A percentile compares a stretch with the other conserved stretches of the same genome.
Evolutionary conservation across 202 grass and related monocot species (phyloP).

Genomic region (Digitaria exilis): DNA sequence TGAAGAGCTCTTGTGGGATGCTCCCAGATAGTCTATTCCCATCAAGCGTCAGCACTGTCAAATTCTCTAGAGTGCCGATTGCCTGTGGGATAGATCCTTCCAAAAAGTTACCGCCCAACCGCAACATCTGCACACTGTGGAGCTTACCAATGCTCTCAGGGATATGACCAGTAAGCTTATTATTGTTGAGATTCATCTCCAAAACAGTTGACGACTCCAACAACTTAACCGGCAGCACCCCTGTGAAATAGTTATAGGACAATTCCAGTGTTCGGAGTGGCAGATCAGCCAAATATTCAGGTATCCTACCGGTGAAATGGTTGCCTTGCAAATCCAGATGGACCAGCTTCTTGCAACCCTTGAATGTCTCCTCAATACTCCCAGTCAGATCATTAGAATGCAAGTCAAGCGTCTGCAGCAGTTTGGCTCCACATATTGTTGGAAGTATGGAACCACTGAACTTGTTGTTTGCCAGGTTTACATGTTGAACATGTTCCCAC

Average conservation of each 20-base stretch:
- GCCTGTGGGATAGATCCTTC: slow-evolving; percentile 59
- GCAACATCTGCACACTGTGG: slow-evolving; percentile 42
- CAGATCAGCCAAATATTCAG: slow-evolving; percentile 64
- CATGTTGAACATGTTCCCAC: slow-evolving; percentile 40
- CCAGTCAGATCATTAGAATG: slow-evolving; percentile 59
- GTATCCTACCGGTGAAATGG: slow-evolving; percentile 63
- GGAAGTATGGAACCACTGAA: slow-evolving; percentile 53
- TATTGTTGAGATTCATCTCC: slow-evolving; percentile 58
- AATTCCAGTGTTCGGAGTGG: slow-evolving; percentile 59
- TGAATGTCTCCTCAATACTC: slow-evolving; percentile 62
- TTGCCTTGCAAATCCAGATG: slow-evolving; percentile 58
- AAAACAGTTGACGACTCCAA: slow-evolving; percentile 60
- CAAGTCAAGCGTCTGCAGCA: slow-evolving; percentile 48
- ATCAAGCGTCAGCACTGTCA: slow-evolving; percentile 58
- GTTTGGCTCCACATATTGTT: slow-evolving; percentile 56
- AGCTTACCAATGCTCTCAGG: slow-evolving; percentile 52
- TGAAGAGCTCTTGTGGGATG: slow-evolving; percentile 73
- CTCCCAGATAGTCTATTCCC: slow-evolving; percentile 69
- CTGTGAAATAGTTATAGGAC: slow-evolving; percentile 65
- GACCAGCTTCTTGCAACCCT: slow-evolving; percentile 59
- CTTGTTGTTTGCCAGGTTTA: slow-evolving; percentile 52
- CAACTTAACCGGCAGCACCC: slow-evolving; percentile 51
- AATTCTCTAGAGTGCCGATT: slow-evolving; percentile 52
- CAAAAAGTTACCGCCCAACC: slow-evolving; percentile 62
- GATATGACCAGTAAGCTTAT: slow-evolving; percentile 56